Conservation (phyloP, 805 yeast genomes). For the Yarrowia sp. region DNA sequence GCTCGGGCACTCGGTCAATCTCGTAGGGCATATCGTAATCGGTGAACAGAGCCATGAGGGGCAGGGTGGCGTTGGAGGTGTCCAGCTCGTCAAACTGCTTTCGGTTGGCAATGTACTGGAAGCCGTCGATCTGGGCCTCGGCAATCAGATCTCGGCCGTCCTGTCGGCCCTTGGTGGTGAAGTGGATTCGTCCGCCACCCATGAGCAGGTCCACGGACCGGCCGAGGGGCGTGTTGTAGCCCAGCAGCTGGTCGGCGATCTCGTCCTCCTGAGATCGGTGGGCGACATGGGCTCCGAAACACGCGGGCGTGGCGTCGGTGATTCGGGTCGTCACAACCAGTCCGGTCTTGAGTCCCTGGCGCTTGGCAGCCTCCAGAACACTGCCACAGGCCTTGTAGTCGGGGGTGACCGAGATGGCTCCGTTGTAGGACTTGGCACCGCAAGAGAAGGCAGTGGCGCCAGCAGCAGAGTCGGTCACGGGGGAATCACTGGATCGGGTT, state of each 20-base stretch:
- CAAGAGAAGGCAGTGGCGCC: conserved; percentile 96
- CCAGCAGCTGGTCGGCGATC: conserved; percentile 88
- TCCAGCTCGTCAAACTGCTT: conserved; percentile 63
- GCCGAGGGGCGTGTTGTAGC: conserved; percentile 75
- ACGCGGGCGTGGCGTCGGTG: conserved; percentile 96
- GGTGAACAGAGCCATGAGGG: conserved; percentile 78
- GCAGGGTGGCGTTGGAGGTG: conserved; percentile 72
- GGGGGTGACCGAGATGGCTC: conserved; percentile 87
- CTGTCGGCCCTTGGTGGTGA: conserved; percentile 69
- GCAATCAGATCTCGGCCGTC: conserved; percentile 74
- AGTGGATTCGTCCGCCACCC: conserved; percentile 92
- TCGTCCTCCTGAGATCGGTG: conserved; percentile 78
- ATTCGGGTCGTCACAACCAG: conserved; percentile 90
- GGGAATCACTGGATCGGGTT: conserved; percentile 76
- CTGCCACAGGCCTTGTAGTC: conserved; percentile 82
- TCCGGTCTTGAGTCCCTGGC: conserved; percentile 82
- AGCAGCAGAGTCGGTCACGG: conserved; percentile 94
- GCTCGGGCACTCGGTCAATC: conserved; percentile 68
- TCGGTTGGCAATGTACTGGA: conserved; percentile 68
- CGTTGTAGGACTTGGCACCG: conserved; percentile 82
- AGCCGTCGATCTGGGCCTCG: conserved; percentile 67
- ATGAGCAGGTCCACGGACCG: conserved; percentile 80
- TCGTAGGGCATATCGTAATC: conserved; percentile 84
- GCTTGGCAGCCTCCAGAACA: conserved; percentile 82
- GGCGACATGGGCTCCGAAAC: conserved; percentile 81